phyloP scores from a whole-genome alignment of 139 green algal genomes.

The Yamagishiella unicocca region DNA sequence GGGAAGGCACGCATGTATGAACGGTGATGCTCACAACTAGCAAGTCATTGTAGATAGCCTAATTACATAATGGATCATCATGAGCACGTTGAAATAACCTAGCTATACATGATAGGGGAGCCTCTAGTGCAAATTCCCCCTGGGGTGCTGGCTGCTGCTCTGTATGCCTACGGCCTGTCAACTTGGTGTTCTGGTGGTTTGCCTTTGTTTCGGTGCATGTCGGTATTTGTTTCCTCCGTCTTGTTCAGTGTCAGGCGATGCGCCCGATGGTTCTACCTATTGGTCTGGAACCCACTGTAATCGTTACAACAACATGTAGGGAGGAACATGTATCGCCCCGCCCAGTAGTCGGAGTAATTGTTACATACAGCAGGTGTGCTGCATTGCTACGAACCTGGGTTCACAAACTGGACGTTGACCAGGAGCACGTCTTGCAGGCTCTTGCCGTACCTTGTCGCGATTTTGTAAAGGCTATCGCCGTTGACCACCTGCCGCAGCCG shows the following conservation, averaged over 20 bases:
- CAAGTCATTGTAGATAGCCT: neutral
- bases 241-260: too few species aligned
- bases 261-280: too few species aligned
- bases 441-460: neutral
- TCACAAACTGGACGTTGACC: neutral
- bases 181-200: too few species aligned
- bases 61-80: neutral
- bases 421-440: neutral
- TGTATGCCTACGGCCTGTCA: too few species aligned
- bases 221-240: too few species aligned
- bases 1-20: neutral
- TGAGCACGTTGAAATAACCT: neutral
- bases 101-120: too few species aligned
- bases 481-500: too few species aligned
- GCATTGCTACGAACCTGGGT: neutral
- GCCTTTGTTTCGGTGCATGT: too few species aligned
- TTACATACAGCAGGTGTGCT: neutral
- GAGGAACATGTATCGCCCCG: too few species aligned
- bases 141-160: too few species aligned
- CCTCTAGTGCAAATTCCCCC: too few species aligned
- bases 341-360: too few species aligned
- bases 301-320: neutral
- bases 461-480: neutral
- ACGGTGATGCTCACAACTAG: neutral
- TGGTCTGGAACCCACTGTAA: neutral